Evolutionary conservation across 306 rosid species (phyloP).

Genomic region (Glycine tomentella): DNA sequence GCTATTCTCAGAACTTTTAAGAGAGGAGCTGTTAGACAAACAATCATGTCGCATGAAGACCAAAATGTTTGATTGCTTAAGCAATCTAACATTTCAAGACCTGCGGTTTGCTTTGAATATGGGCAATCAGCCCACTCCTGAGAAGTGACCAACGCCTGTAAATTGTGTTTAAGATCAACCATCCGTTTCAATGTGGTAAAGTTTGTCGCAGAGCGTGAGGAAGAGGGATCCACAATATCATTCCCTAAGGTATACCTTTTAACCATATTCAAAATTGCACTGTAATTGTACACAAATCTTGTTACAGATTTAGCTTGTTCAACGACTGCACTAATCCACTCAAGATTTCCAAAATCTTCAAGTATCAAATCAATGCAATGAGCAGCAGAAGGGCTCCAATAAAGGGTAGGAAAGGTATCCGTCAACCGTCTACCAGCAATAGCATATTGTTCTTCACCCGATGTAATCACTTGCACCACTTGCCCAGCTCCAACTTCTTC

Average conservation of each 20-base stretch:
- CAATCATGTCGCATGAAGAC: constrained; percentile 78
- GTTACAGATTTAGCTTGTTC: constrained; percentile 84
- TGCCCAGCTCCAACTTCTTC: constrained; percentile 82
- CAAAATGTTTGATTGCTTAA: constrained; percentile 81
- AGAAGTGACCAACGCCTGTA: constrained; percentile 87
- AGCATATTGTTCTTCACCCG: constrained; percentile 67
- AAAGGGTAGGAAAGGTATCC: constrained; percentile 75
- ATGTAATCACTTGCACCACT: constrained; percentile 84
- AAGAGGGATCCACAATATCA: constrained; percentile 77
- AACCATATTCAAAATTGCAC: constrained; percentile 75
- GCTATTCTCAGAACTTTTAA: constrained; percentile 72
- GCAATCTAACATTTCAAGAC: constrained; percentile 80
- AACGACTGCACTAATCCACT: constrained; percentile 70
- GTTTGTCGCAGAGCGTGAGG: constrained; percentile 66
- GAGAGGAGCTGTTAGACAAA: constrained; percentile 74
- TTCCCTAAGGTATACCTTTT: constrained; percentile 78
- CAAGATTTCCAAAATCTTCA: constrained; percentile 77
- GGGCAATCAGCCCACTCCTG: constrained; percentile 90
- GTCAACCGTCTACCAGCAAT: constrained; percentile 71
- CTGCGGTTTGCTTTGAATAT: constrained; percentile 80
- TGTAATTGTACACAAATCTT: constrained; percentile 80
- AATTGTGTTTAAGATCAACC: constrained; percentile 78
- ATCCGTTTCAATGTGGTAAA: constrained; percentile 78
- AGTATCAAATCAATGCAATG: constrained; percentile 74
- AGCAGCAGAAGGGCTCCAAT: constrained; percentile 82